Base-by-base conservation (phyloP, 345 rosid genomes). In the Pugionium dolabratum region DNA sequence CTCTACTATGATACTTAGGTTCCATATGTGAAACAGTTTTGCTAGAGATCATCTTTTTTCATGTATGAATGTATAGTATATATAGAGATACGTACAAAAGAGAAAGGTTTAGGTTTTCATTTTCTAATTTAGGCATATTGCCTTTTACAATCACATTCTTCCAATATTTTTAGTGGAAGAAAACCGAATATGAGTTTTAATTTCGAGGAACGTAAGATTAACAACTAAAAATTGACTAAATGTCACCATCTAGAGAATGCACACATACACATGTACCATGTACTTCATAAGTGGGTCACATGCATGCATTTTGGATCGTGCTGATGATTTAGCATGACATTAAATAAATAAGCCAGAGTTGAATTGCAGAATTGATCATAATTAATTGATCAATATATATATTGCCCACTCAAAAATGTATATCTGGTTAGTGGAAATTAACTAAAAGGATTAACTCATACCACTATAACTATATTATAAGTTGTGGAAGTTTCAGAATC, bases 201-300 rank as follows among this genome's bases (percentile, higher is more conserved):
- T 3, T 5, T 34, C 36, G 5, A 34, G 18, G 36, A 34, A 34
- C 1, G 5, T 34, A 34, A 18, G 39, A 36, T 36, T 36, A 36
- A 36, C 5, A 3, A 6, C 39, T 36, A 36, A 4, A 18, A 18
- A 18, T 18, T 18, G 18, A 18, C 18, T 3, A 47, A 47, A 4
- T 31, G 49, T 29, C 37, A 58, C 62, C 26, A 58, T 40, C 35
- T 3, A 10, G 7, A 7, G 48, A 58, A 41, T 58, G 62, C 62
- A 40, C 18, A 25, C 53, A 57, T 49, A 55, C 54, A 67, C 59
- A 51, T 43, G 47, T 36, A 52, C 47, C 60, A 43, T 52, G 54
- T 33, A 52, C 60, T 46, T 30, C 8, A 28, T 34, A 8, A 54
- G 62, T 59, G 66, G 61, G 47, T 60, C 74, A 69, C 74, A 69